phyloP scores from a whole-genome alignment of 2,329 filamentous ascomycete species.

The Ophiostoma montium region DNA sequence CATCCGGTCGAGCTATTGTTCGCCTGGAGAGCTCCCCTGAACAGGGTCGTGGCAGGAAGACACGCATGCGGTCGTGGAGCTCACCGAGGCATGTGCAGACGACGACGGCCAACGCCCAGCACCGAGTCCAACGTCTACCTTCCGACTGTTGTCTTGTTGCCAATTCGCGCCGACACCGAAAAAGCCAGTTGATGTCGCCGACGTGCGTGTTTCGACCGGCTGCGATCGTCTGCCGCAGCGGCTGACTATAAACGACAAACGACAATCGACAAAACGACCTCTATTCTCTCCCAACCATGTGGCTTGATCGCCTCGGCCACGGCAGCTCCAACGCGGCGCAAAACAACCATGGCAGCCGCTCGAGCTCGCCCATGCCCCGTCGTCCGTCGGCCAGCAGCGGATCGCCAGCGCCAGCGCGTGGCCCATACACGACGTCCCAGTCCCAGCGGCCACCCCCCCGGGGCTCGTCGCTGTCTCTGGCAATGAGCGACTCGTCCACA shows the following conservation, averaged over 20 bases:
- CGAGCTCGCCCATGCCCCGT: constrained; percentile 42
- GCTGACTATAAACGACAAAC: not conserved
- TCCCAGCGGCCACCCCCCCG: constrained; percentile 61
- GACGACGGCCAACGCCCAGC: not conserved
- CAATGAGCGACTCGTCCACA: constrained; percentile 49
- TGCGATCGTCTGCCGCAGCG: not conserved
- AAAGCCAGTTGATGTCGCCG: not conserved
- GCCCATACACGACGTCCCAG: constrained; percentile 52
- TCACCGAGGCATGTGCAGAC: not conserved
- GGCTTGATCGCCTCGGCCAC: constrained; percentile 73
- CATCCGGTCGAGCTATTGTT: not conserved
- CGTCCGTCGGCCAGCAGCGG: constrained; percentile 31
- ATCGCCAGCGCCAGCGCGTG: constrained; percentile 54
- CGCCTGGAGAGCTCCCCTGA: constrained; percentile 1
- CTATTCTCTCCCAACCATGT: constrained; percentile 46
- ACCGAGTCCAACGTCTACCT: not conserved
- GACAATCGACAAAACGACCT: no score
- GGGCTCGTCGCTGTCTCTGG: constrained; percentile 66
- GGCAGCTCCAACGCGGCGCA: constrained; percentile 43
- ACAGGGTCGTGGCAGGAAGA: not conserved
- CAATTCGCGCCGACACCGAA: not conserved
- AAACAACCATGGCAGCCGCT: constrained; percentile 44
- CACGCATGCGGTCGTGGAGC: constrained; percentile 2
- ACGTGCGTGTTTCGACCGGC: not conserved
- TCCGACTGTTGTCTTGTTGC: not conserved